These are phyloP conservation scores for Paxillus involutus DNA, from an alignment of 768 basidiomycete species.

Conservation along the genomic window DNA sequence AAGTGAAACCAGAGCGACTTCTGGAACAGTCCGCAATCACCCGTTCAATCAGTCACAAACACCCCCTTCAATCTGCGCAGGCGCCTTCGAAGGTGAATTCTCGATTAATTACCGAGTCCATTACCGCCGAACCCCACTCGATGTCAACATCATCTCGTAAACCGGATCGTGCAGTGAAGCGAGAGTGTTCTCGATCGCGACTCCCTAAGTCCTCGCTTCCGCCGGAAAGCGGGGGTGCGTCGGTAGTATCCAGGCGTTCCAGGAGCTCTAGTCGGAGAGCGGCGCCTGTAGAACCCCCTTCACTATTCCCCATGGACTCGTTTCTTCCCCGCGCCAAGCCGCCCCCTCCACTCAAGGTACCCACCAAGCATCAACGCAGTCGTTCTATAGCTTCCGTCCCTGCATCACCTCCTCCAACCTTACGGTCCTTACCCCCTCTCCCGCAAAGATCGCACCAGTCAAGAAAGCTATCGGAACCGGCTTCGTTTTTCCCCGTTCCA, in stretches of 20 bases:
- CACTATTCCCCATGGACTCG: constrained; percentile 19
- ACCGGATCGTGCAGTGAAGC: background rate
- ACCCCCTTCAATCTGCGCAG: background rate
- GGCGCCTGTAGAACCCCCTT: background rate
- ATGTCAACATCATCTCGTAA: background rate
- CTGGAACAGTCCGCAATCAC: background rate
- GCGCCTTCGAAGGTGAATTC: background rate
- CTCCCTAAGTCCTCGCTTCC: background rate
- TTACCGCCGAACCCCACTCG: background rate
- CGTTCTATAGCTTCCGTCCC: background rate
- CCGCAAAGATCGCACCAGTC: background rate
- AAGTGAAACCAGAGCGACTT: background rate
- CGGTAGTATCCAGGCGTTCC: background rate
- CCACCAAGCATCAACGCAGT: constrained; percentile 9
- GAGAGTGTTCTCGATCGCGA: too few relatives aligned
- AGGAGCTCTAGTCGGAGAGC: background rate
- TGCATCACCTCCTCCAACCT: background rate
- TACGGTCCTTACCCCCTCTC: background rate
- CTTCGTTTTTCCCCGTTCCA: background rate
- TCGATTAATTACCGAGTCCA: background rate
- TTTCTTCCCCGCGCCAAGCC: constrained; percentile 23
- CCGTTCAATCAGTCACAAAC: background rate
- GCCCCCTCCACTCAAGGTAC: constrained; percentile 13
- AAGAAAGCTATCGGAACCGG: background rate
- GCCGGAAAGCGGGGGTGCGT: background rate